Conservation (phyloP, 805 yeast genomes). For the Limtongozyma cylindracea region DNA sequence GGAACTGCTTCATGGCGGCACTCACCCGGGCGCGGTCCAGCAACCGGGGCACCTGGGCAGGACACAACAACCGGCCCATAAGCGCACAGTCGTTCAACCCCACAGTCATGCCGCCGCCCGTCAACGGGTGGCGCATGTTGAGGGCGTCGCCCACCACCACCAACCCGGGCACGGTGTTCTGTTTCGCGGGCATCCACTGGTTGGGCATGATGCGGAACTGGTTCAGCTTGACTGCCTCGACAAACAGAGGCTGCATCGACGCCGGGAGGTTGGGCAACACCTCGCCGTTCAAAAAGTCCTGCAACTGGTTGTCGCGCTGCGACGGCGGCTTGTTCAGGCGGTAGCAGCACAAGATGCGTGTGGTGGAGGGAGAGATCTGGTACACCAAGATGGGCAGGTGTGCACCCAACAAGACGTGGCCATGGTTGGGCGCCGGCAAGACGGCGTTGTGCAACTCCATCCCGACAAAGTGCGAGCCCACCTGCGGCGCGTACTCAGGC, state of each 20-base stretch:
- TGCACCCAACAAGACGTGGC: slow-evolving; percentile 72
- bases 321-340: slow-evolving; percentile 54
- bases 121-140: slow-evolving; percentile 94
- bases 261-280: slow-evolving; percentile 54
- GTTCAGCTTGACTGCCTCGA: slow-evolving; percentile 23
- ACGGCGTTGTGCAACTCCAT: slow-evolving; percentile 47
- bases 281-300: slow-evolving; percentile 26
- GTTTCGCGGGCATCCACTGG: slow-evolving; percentile 63
- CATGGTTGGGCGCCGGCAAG: slow-evolving; percentile 54
- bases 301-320: slow-evolving; percentile 23
- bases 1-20: slow-evolving; percentile 39
- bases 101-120: slow-evolving; percentile 99
- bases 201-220: slow-evolving; percentile 80
- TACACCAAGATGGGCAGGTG: slow-evolving; percentile 79
- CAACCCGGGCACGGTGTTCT: slow-evolving; percentile 35
- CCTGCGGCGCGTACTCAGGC: slow-evolving; percentile 31
- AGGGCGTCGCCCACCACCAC: slow-evolving; percentile 79
- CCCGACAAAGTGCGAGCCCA: slow-evolving; percentile 76
- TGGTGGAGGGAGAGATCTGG: slow-evolving; percentile 62
- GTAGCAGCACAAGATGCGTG: slow-evolving; percentile 78
- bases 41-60: slow-evolving; percentile 25
- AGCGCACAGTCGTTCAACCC: slow-evolving; percentile 70
- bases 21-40: slow-evolving; percentile 28
- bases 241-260: slow-evolving; percentile 38
- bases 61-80: slow-evolving; percentile 35